These are phyloP conservation scores for Cairneyella variabilis DNA, from an alignment of 495 filamentous ascomycete genomes.

Conservation along the genomic window DNA sequence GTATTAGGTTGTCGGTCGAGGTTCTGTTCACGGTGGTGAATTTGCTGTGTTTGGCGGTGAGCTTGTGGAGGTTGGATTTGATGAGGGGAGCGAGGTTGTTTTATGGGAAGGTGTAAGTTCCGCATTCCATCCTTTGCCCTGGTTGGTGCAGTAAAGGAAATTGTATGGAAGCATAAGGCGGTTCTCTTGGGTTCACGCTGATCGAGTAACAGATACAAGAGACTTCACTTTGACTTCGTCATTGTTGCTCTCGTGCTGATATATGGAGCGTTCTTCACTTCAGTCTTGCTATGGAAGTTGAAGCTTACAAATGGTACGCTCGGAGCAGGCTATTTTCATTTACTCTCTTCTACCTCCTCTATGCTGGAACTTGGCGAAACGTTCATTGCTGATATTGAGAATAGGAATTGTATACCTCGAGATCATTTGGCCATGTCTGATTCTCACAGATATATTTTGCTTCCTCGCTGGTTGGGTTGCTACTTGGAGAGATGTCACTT, in stretches of 20 bases:
- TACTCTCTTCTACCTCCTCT: background rate
- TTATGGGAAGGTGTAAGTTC: slow-evolving; percentile 6
- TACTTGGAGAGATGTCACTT: slow-evolving; percentile 9
- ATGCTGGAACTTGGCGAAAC: background rate
- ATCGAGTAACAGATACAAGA: background rate
- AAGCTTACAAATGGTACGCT: too few relatives aligned
- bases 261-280: background rate
- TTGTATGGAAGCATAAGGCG: background rate
- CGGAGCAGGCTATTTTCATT: background rate
- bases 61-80: slow-evolving; percentile 13
- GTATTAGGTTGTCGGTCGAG: slow-evolving; percentile 4
- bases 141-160: background rate
- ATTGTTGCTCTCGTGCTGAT: background rate
- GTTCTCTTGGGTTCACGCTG: background rate
- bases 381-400: background rate
- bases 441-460: slow-evolving; percentile 7
- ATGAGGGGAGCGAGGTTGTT: slow-evolving; percentile 13
- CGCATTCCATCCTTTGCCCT: background rate
- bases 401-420: background rate
- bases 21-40: slow-evolving; percentile 3
- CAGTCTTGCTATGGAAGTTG: background rate
- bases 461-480: slow-evolving; percentile 13
- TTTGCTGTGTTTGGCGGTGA: slow-evolving; percentile 2
- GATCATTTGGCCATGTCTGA: slow-evolving; percentile 8
- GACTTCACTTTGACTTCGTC: slow-evolving; percentile 9